Percentiles rank a stretch among this genome's conserved stretches.
Evolutionary conservation across 306 rosid species (phyloP).

Genomic region (Abrus pulchellus): DNA sequence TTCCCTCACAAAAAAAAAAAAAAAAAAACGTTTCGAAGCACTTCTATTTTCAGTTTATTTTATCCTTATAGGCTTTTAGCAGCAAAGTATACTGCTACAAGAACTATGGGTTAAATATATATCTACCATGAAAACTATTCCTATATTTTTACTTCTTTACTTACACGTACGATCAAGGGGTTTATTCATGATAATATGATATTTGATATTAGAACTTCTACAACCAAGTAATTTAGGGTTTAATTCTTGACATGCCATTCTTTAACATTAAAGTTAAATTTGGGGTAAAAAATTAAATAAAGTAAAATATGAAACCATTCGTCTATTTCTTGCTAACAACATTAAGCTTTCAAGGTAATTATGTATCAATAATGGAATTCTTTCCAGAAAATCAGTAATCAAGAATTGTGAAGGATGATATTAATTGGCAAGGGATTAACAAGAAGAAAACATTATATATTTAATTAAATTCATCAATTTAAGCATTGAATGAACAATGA

Average conservation of each 20-base stretch:
- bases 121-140: no score
- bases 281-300: not conserved
- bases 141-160: not conserved
- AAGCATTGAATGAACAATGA: not conserved
- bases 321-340: not conserved
- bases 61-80: not conserved
- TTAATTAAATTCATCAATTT: not conserved
- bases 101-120: not conserved
- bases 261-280: not conserved
- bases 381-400: not conserved
- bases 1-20: not conserved
- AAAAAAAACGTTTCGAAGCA: not conserved
- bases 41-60: not conserved
- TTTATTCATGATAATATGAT: not conserved
- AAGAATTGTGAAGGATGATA: not conserved
- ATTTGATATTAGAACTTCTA: not conserved
- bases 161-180: not conserved
- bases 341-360: slow-evolving; percentile 1
- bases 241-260: not conserved
- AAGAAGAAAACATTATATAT: not conserved
- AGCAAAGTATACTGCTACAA: slow-evolving; percentile 1
- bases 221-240: not conserved
- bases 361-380: not conserved
- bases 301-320: slow-evolving; percentile 2
- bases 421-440: not conserved